Base-by-base conservation (phyloP, 495 filamentous ascomycete species). In the Niebla homalea region DNA sequence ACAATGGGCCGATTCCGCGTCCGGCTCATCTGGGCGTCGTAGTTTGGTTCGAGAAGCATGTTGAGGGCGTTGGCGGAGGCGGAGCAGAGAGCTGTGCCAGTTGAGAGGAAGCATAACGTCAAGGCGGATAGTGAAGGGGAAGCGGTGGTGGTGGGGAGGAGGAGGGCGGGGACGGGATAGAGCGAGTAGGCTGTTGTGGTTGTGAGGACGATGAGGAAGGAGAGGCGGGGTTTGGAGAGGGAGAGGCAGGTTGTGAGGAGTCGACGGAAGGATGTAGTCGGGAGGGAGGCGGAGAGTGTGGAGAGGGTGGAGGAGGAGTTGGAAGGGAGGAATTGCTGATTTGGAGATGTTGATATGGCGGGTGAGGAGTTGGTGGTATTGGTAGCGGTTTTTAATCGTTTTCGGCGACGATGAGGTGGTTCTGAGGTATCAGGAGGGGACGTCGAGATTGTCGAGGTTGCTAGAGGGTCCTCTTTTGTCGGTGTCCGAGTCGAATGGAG, bases 21-120 rank as follows among this genome's bases (percentile, higher is more conserved):
- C 8, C 92, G 83, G 18, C 74, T 80, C 92, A 98, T 98, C 56
- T 83, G 81, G 21, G 84, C 87, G 67, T 98, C 92, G 66, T 88
- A 85, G 54, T 78, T 73, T 14, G 83, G 89, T 67, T 98, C 92
- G 59, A 94, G 81, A 55, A 93, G 80, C 92, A 98, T 98, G 70
- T 98, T 98, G 45, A 97, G 71, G 0, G 92, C 82, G 58, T 97
- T 98, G 41, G 92, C 92, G 54, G 82, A 84, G 43, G 88, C 87
- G 26, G 72, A 85, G 60, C 83, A 84, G 7, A 97, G 76, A 15
- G 90, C 78, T 1, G 92, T 98, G 43, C 92, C 92, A 14, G 78
- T 74, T 0, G 90, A 94, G 57, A 98, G 79, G 74, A 93, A 96
- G 51, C 90, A 70, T 16, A 98, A 81, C 10, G 93, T 98, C 35